phyloP scores from a whole-genome alignment of 805 yeast species.

The Candida caryicola region DNA sequence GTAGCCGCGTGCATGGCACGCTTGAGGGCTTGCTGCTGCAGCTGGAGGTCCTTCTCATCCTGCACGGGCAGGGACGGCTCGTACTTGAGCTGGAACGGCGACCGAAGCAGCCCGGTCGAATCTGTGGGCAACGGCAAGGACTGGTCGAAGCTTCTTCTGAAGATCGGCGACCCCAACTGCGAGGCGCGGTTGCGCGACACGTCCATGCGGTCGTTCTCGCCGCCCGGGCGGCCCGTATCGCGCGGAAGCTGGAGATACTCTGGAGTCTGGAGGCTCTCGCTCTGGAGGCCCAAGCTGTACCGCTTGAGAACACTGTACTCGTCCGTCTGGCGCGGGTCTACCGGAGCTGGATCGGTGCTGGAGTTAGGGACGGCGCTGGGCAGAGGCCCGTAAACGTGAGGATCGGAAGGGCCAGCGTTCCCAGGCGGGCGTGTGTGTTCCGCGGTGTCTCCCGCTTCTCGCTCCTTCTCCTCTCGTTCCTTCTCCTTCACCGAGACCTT shows the following conservation, averaged over 20 bases:
- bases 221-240: too few species aligned
- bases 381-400: too few species aligned
- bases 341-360: too few species aligned
- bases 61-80: not conserved
- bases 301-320: too few species aligned
- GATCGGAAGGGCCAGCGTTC: too few species aligned
- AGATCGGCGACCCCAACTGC: not conserved
- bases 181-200: not conserved
- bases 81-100: slow-evolving; percentile 10
- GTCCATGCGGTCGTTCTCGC: too few species aligned
- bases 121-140: slow-evolving; percentile 30
- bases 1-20: not conserved
- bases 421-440: not conserved
- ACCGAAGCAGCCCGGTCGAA: slow-evolving; percentile 9
- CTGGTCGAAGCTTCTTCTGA: slow-evolving; percentile 19
- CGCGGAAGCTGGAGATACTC: too few species aligned
- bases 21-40: not conserved
- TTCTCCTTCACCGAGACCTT: slow-evolving; percentile 23
- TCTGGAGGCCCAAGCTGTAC: too few species aligned
- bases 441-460: not conserved
- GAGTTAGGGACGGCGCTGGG: too few species aligned
- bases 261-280: too few species aligned
- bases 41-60: not conserved
- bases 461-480: slow-evolving; percentile 8
- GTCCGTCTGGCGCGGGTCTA: too few species aligned